Evolutionary conservation across 2,329 filamentous ascomycete species (phyloP).

Genomic region (Colletotrichum tabaci): DNA sequence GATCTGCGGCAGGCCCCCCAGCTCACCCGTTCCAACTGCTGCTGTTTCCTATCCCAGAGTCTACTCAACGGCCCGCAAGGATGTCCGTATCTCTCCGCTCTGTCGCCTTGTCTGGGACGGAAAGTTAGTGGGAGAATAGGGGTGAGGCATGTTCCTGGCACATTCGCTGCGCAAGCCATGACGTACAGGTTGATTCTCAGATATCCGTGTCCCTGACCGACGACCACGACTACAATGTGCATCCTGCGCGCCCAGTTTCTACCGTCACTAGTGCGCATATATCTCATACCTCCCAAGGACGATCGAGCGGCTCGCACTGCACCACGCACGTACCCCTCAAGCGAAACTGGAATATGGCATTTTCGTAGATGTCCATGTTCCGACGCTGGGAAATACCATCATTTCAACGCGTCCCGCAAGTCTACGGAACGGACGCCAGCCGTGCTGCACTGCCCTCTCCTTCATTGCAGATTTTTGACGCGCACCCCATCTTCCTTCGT

Average conservation of each 20-base stretch:
- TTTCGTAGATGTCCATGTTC: constrained; percentile 37
- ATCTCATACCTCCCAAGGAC: neutral
- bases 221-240: constrained; percentile 6
- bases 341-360: constrained; percentile 37
- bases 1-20: constrained; percentile 36
- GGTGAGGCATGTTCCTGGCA: constrained; percentile 22
- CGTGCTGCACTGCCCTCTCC: constrained; percentile 32
- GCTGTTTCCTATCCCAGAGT: neutral
- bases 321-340: constrained; percentile 10
- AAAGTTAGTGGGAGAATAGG: constrained; percentile 14
- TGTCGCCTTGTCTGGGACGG: constrained; percentile 28
- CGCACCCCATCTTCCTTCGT: neutral
- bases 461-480: constrained; percentile 5
- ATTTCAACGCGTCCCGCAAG: constrained; percentile 11
- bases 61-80: neutral
- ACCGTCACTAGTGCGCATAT: neutral
- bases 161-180: neutral
- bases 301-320: neutral
- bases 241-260: neutral
- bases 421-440: constrained; percentile 31
- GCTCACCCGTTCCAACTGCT: neutral
- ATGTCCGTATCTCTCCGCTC: constrained; percentile 19
- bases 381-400: constrained; percentile 36
- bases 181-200: neutral
- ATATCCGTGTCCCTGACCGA: neutral